Evolutionary conservation across 2,329 filamentous ascomycete species (phyloP), one percentile per base, ranked within the genome.

Genomic region (Kalmusia sp.): DNA sequence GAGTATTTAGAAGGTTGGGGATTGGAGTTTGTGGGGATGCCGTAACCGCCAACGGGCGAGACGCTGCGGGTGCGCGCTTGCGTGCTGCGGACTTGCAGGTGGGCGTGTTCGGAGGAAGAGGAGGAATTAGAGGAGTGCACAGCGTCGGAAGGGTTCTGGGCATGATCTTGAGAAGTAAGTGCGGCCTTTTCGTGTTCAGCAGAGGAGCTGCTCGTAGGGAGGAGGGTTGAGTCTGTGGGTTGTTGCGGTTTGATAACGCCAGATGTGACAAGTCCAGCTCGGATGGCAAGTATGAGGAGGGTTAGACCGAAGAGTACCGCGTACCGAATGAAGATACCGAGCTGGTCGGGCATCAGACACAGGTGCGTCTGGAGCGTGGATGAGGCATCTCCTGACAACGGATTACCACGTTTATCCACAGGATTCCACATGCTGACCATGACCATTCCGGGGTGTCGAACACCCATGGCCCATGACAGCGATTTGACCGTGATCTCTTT

Each of bases 381-480:
- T 58, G 56, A 70, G 49, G 43, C 45, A 81, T 85, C 40, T 77
- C 72, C 46, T 3, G 46, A 52, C 19, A 70, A 39, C 1, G 69
- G 55, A n/a, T 61, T 65, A 2, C 73, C 74, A 1, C 48, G 52
- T 11, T 77, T 78, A 63, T 93, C 89, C 49, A 98, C 82, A 0
- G 95, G 95, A 69, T 99, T 98, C 85, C 92, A 97, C 51, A 99
- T 80, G 71, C 92, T 96, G 34, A 92, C 84, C 77, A 97, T 87
- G 57, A 95, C 79, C 62, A 99, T 95, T 0, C 92, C 95, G 0
- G 95, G 95, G 5, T 84, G 87, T 0, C 91, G 84, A 1, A 99
- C 90, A 7, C 95, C 93, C 95, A 98, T 98, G 15, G 92, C 92
- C 92, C 93, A 96, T 67, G 88, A 96, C 62, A 96, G 86, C 68